phyloP scores from a whole-genome alignment of 768 basidiomycete species.

The Kwoniella shandongensis region DNA sequence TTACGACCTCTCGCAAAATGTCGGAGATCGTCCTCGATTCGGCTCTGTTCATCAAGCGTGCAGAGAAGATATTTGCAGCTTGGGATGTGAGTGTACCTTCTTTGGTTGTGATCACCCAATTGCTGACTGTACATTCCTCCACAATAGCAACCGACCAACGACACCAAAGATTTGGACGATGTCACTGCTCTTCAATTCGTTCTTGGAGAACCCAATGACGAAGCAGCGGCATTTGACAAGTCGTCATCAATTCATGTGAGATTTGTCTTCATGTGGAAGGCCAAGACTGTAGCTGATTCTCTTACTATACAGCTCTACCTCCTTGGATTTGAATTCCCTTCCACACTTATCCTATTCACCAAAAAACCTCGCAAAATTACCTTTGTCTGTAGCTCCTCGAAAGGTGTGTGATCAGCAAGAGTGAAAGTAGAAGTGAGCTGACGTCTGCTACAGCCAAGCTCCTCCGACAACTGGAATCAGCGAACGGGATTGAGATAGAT shows the following conservation, averaged over 20 bases:
- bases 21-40: conserved; percentile 50
- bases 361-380: conserved; percentile 61
- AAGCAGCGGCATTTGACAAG: conserved; percentile 86
- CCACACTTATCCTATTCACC: conserved; percentile 81
- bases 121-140: conserved; percentile 13
- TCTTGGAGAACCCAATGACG: conserved; percentile 62
- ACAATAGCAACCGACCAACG: conserved; percentile 33
- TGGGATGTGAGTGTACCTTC: conserved; percentile 46
- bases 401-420: conserved; percentile 61
- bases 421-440: neutral
- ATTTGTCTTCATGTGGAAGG: neutral
- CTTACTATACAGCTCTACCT: conserved; percentile 74
- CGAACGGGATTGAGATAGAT: conserved; percentile 63
- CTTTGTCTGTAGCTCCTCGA: conserved; percentile 82
- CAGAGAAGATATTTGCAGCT: conserved; percentile 42
- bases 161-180: conserved; percentile 35
- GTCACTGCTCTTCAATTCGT: conserved; percentile 53
- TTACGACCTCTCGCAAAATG: conserved; percentile 27
- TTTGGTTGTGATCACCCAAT: neutral
- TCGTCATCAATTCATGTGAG: conserved; percentile 78
- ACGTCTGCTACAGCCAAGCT: conserved; percentile 67
- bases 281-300: neutral
- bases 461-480: conserved; percentile 70
- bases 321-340: conserved; percentile 95
- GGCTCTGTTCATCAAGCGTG: conserved; percentile 44